Percentiles rank a stretch among this genome's conserved stretches.
Conservation (phyloP, 495 filamentous ascomycete species). For the Lasiosphaeria miniovina region DNA sequence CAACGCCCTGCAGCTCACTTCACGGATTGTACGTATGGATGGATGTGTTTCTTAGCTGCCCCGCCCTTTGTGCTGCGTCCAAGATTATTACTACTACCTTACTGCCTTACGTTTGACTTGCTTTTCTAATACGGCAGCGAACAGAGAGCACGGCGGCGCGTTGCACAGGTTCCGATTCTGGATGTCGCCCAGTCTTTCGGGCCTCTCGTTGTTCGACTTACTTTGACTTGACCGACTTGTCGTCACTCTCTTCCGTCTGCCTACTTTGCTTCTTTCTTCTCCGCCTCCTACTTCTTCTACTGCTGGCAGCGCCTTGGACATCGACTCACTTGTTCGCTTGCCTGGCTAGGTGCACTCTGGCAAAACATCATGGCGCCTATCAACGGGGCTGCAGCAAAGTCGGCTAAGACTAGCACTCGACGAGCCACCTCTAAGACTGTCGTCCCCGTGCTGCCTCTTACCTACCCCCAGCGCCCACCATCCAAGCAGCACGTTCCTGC, state of each 20-base stretch:
- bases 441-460: conserved; percentile 31
- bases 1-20: no score
- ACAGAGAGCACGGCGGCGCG: conserved; percentile 11
- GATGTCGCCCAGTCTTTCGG: conserved; percentile 20
- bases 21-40: no score
- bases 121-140: conserved; percentile 11
- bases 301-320: background rate
- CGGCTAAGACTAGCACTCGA: conserved; percentile 18
- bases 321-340: background rate
- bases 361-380: conserved; percentile 27
- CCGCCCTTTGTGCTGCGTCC: no score
- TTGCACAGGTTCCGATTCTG: conserved; percentile 17
- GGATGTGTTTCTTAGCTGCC: no score
- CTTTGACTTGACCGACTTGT: background rate
- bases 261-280: background rate
- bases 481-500: conserved; percentile 11
- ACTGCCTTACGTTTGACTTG: conserved; percentile 1
- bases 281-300: background rate
- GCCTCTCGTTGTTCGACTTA: conserved; percentile 6
- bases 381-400: conserved; percentile 24
- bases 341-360: background rate
- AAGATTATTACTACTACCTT: background rate
- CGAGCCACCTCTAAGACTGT: conserved; percentile 19
- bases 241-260: background rate
- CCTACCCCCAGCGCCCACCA: conserved; percentile 26